Base-by-base conservation (phyloP, 805 yeast genomes). In the Kodamaea leandrae region DNA sequence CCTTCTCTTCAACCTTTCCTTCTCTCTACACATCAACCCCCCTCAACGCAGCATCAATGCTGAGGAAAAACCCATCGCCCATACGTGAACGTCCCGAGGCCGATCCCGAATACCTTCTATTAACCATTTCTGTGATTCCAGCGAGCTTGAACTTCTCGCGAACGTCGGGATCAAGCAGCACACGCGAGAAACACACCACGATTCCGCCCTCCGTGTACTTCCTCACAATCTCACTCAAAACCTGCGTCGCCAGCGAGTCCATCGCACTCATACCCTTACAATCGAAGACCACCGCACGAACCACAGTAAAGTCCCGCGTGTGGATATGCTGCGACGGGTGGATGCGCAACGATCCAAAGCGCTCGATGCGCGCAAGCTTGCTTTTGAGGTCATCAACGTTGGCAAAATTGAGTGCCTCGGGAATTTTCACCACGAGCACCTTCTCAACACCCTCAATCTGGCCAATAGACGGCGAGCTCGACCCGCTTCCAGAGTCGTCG, bases 331-430 rank as follows among this genome's bases (percentile, higher is more conserved):
- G 76, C 1, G 88, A 86, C 0, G 96, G 96, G 54, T 89, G 96
- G 12, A 76, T 76, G 36, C 71, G 73, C 17, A 81, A 71, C 0
- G 95, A 80, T 0, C 96, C 95, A 52, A 85, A 86, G 40, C 76
- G 64, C 55, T 89, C 96, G 20, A 89, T 64, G 32, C 96, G 68
- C 32, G 72, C 66, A 43, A 89, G 64, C 26, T 91, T 68, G 42
- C 76, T 69, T 46, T 83, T 79, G 46, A 89, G 66, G 51, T 86
- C 95, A 19, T 83, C 83, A 6, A 90, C 75, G 58, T 90, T 89
- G 28, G 95, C 87, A 61, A 89, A 89, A 4, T 90, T 86, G 45
- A 89, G 67, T 1, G 96, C 96, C 55, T 89, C 96, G 0, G 96
- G 89, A 32, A 89, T 77, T 48, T 82, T 83, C 26, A 89, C 83